Percentiles rank a stretch among this genome's conserved stretches.
These are phyloP conservation scores for Candida nanaspora DNA, from an alignment of 805 yeast genomes.

Conservation along the genomic window DNA sequence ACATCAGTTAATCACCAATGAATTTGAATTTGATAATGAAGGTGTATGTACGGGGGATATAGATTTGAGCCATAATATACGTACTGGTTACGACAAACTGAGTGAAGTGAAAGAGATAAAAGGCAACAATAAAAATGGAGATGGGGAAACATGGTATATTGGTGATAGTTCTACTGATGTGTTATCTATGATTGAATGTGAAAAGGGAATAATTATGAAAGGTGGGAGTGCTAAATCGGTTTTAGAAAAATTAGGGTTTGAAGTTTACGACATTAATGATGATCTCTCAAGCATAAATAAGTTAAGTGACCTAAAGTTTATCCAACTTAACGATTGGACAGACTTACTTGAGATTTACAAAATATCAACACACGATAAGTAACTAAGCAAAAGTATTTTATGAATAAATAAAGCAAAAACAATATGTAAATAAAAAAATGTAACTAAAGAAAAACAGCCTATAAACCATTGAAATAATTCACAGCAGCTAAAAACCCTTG, in stretches of 20 bases:
- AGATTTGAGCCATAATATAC: slow-evolving; percentile 19
- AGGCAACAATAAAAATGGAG: slow-evolving; percentile 3
- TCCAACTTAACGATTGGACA: not conserved
- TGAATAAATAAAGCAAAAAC: not conserved
- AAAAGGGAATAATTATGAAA: slow-evolving; percentile 38
- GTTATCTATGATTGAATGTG: slow-evolving; percentile 39
- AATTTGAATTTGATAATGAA: slow-evolving; percentile 31
- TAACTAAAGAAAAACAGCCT: no score
- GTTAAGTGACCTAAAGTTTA: not conserved
- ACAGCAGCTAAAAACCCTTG: slow-evolving; percentile 74
- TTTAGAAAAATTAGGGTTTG: slow-evolving; percentile 16
- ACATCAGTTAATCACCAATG: slow-evolving; percentile 38
- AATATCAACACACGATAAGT: no score
- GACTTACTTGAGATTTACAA: not conserved
- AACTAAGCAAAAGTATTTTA: no score
- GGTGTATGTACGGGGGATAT: slow-evolving; percentile 19
- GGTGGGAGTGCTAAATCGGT: slow-evolving; percentile 28
- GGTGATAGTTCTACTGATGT: slow-evolving; percentile 64
- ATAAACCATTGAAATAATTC: slow-evolving; percentile 25
- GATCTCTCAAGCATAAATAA: not conserved
- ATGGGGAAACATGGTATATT: slow-evolving; percentile 32
- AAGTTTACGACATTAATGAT: slow-evolving; percentile 13
- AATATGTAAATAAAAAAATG: not conserved
- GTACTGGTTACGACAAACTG: slow-evolving; percentile 51
- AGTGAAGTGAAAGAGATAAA: slow-evolving; percentile 9